These are phyloP conservation scores for Crithidia bombi DNA, from an alignment of 208 protist genomes.

Conservation along the genomic window DNA sequence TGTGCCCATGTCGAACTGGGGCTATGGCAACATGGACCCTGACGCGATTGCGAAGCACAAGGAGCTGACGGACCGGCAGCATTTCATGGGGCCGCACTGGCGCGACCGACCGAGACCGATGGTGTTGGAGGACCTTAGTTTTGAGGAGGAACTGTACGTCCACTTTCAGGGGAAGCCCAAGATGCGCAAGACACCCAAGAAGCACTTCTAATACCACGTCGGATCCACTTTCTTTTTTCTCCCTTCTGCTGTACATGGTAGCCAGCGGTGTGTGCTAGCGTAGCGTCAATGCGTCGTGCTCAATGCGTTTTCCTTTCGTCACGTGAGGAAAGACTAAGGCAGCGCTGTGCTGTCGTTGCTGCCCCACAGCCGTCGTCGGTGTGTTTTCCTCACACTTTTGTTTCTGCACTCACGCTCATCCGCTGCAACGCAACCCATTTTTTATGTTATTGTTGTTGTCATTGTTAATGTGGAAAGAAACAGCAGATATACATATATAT, in stretches of 20 bases:
- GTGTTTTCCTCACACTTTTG: background rate
- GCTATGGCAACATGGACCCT: constrained; percentile 89
- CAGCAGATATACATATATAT: too few relatives aligned
- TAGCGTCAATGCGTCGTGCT: too few relatives aligned
- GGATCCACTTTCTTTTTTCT: background rate
- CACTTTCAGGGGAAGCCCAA: constrained; percentile 88
- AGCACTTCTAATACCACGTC: constrained; percentile 58
- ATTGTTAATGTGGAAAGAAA: too few relatives aligned
- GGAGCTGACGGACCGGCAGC: constrained; percentile 83
- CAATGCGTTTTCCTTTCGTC: too few relatives aligned
- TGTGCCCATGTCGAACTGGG: constrained; percentile 94
- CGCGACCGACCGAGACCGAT: constrained; percentile 81
- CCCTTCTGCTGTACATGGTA: background rate
- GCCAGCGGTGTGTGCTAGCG: background rate
- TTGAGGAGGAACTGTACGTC: constrained; percentile 90
- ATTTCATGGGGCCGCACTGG: constrained; percentile 90
- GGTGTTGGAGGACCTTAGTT: constrained; percentile 86
- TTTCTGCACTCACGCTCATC: background rate
- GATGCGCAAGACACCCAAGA: constrained; percentile 91
- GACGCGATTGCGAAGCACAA: constrained; percentile 88
- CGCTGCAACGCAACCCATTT: background rate
- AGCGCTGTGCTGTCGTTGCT: too few relatives aligned
- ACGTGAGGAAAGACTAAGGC: too few relatives aligned
- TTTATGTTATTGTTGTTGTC: background rate
- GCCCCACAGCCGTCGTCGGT: too few relatives aligned